Conservation (phyloP, 306 rosid genomes). For the Cyamopsis tetragonoloba region DNA sequence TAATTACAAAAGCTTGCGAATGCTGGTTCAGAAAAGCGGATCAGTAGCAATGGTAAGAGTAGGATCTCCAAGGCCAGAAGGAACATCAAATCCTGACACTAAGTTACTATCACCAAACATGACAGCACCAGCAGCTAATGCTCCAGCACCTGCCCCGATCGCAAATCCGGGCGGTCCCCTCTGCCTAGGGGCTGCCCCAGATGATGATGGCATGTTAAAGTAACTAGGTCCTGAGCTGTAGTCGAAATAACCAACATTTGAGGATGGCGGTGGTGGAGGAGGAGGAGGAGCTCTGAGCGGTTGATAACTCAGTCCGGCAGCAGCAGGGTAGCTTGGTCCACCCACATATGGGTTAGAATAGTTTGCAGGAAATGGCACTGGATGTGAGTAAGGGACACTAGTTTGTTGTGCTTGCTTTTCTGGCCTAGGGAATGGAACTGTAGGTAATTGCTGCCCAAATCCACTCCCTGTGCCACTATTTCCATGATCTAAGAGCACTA, state of each 20-base stretch:
- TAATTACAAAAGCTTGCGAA: slow-evolving; percentile 9
- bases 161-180: slow-evolving; percentile 58
- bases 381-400: slow-evolving; percentile 34
- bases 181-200: slow-evolving; percentile 40
- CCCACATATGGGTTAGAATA: slow-evolving; percentile 41
- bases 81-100: slow-evolving; percentile 60
- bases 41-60: slow-evolving; percentile 46
- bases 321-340: slow-evolving; percentile 25
- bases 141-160: slow-evolving; percentile 56
- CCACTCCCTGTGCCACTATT: slow-evolving; percentile 36
- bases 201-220: slow-evolving; percentile 36
- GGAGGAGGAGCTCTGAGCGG: slow-evolving; percentile 37
- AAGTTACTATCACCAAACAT: slow-evolving; percentile 77
- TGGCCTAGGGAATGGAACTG: slow-evolving; percentile 22
- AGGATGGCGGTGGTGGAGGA: slow-evolving; percentile 36
- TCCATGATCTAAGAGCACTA: slow-evolving; percentile 33
- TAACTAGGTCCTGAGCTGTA: slow-evolving; percentile 43
- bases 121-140: slow-evolving; percentile 80
- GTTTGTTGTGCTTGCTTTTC: slow-evolving; percentile 36
- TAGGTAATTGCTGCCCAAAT: slow-evolving; percentile 28
- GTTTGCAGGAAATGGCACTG: slow-evolving; percentile 45
- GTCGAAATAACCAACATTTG: slow-evolving; percentile 54
- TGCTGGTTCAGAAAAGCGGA: slow-evolving; percentile 46
- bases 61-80: slow-evolving; percentile 50
- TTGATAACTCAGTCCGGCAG: slow-evolving; percentile 39